Evolutionary conservation across 768 basidiomycete genomes (phyloP), one percentile per base, ranked within the genome.

Genomic region (Agaricus blazei): DNA sequence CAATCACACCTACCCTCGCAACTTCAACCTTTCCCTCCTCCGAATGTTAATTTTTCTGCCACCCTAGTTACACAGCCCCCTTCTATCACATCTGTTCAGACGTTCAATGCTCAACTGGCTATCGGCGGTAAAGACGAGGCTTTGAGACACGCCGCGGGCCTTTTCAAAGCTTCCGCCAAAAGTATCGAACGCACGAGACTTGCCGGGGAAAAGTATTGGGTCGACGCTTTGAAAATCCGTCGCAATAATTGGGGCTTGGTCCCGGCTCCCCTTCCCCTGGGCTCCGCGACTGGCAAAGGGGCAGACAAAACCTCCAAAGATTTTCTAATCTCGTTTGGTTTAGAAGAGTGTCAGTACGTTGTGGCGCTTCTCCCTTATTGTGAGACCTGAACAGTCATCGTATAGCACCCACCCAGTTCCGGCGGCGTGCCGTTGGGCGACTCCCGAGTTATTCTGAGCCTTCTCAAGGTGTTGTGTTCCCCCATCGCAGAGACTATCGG

Each of bases 71-170:
- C 81, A 8, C 88, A 88, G 62, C 85, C 83, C 19, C 64, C 81
- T n/a, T 73, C 82, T 4, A 83, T 88, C 31, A 61, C 72, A 6
- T 88, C 89, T 0, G 79, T 90, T 1, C 80, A 84, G 52, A 80
- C 85, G 2, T 88, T 90, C 67, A 82, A 90, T 66, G 72, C 84
- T 0, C 88, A 89, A 57, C 68, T 90, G 5, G 75, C 79, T 5
- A 77, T 90, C 45, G 90, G 91, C 0, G 84, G 86, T 31, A 93
- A 93, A 68, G 91, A 93, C 56, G 83, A 86, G 65, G 82, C 89
- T 0, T 68, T 93, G 34, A 72, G 91, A 60, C 84, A 87, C 58
- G 90, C 91, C 24, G 80, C 88, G 0, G 73, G 76, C 52, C 70
- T 91, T 1, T 87, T 92, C 59, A 88, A 83, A 62, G 67, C 74